phyloP scores from a whole-genome alignment of 1,284 basidiomycete genomes.

The Anthracocystis walkeri region DNA sequence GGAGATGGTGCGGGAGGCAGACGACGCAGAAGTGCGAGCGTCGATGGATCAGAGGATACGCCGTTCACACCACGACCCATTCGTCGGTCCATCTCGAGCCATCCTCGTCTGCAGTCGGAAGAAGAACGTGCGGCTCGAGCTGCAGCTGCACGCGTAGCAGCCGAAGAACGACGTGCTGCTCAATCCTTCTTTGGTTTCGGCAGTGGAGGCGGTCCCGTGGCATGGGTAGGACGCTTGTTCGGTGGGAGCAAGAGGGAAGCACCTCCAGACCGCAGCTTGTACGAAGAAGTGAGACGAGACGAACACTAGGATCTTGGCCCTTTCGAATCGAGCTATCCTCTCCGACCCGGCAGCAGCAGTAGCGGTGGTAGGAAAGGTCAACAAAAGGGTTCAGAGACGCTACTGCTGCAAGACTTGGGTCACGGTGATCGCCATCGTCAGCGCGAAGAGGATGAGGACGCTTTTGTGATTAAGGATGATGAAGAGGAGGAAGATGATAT shows the following conservation, averaged over 20 bases:
- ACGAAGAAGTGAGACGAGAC: slow-evolving; percentile 49
- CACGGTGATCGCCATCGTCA: not conserved
- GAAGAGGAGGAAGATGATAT: slow-evolving; percentile 38
- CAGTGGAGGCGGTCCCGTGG: slow-evolving; percentile 1
- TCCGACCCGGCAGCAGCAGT: not conserved
- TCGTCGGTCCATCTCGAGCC: slow-evolving; percentile 57
- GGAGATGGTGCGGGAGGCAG: slow-evolving; percentile 37
- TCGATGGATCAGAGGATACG: slow-evolving; percentile 21
- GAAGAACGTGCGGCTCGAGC: slow-evolving; percentile 79
- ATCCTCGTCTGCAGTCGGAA: slow-evolving; percentile 76
- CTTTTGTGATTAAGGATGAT: slow-evolving; percentile 5
- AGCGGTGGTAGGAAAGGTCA: slow-evolving; percentile 3
- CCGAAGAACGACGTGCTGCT: slow-evolving; percentile 74
- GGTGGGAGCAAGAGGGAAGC: slow-evolving; percentile 27
- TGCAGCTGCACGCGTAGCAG: slow-evolving; percentile 54
- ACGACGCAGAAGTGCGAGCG: slow-evolving; percentile 28
- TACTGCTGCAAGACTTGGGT: slow-evolving; percentile 14
- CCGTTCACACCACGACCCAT: slow-evolving; percentile 53
- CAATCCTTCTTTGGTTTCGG: slow-evolving; percentile 69
- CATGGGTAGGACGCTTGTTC: slow-evolving; percentile 32
- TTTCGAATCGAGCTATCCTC: slow-evolving; percentile 17
- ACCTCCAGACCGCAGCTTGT: slow-evolving; percentile 43
- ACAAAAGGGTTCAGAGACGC: slow-evolving; percentile 4
- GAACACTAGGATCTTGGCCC: slow-evolving; percentile 58
- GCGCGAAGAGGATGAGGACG: not conserved